Base-by-base conservation (phyloP, 192 early-diverging fungal species). In the Coemansia sp. region DNA sequence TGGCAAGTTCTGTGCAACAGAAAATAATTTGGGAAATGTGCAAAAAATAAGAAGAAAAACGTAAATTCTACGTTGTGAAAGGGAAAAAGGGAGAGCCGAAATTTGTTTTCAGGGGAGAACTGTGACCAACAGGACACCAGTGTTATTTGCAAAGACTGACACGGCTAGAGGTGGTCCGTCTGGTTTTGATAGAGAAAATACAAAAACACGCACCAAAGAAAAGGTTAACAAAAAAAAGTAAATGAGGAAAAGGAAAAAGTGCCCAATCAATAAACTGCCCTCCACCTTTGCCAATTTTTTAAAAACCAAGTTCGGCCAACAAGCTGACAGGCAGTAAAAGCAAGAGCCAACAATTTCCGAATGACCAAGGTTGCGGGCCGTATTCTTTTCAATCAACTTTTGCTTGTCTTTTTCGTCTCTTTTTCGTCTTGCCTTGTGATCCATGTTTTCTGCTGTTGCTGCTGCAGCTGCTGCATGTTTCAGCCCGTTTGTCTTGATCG, bases 201-300 rank as follows among this genome's bases (percentile, higher is more conserved):
- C 46, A 49, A 20, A 49, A 8, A 49, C 18, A 16, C 20, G 15
- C 46, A 20, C 46, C 46, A 49, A 16, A 16, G 4, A 8, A 16
- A 20, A 49, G 46, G 46, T 2, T 14, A 48, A 20, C 21, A 64
- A 58, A 59, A 41, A 64, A 41, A 48, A 59, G 43, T 58, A 62
- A 62, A 64, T n/a, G 64, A 41, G 30, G 7, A 23, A 36, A 35
- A 41, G 38, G 30, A 30, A 34, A 30, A 59, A 48, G 20, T 20
- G 18, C 18, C 20, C 15, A 4, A 21, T 48, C 45, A 48, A 5
- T 6, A 48, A 48, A 48, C n/a, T n/a, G n/a, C n/a, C n/a, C n/a
- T n/a, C n/a, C n/a, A n/a, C n/a, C n/a, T n/a, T n/a, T n/a, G n/a
- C n/a, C n/a, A n/a, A n/a, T n/a, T n/a, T n/a, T n/a, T n/a, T n/a